Evolutionary conservation across 805 yeast species (phyloP).

Genomic region (Candida coquimbonensis): DNA sequence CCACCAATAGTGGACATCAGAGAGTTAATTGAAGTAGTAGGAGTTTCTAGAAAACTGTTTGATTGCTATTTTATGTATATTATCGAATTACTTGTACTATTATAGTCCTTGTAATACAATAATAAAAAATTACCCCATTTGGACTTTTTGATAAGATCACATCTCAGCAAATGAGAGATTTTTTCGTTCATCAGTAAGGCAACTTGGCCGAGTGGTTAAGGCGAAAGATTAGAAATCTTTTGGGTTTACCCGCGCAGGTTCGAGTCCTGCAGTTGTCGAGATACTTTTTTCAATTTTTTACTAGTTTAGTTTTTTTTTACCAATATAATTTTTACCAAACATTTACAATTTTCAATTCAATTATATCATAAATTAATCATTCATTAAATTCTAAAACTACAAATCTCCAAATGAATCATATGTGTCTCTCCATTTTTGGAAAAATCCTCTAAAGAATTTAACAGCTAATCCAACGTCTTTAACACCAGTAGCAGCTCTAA

Average conservation of each 20-base stretch:
- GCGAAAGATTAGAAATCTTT: conserved; percentile 58
- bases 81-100: too few species aligned
- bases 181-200: conserved; percentile 18
- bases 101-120: too few species aligned
- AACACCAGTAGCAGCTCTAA: conserved; percentile 74
- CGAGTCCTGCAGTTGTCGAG: conserved; percentile 71
- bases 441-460: conserved; percentile 66
- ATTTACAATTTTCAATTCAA: background rate
- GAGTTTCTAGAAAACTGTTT: too few species aligned
- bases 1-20: too few species aligned
- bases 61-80: too few species aligned
- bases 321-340: background rate
- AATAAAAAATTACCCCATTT: too few species aligned
- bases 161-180: too few species aligned
- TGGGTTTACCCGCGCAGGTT: conserved; percentile 60
- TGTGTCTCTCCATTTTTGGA: conserved; percentile 56
- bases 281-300: conserved; percentile 16
- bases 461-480: conserved; percentile 71
- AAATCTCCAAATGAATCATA: conserved; percentile 47
- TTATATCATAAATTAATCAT: background rate
- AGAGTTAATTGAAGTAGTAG: too few species aligned
- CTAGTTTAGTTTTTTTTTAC: background rate
- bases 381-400: conserved; percentile 14
- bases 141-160: too few species aligned
- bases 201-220: conserved; percentile 62